A percentile compares a stretch with the other conserved stretches of the same genome.
Evolutionary conservation across 345 rosid species (phyloP).

Genomic region (Salix brachista): DNA sequence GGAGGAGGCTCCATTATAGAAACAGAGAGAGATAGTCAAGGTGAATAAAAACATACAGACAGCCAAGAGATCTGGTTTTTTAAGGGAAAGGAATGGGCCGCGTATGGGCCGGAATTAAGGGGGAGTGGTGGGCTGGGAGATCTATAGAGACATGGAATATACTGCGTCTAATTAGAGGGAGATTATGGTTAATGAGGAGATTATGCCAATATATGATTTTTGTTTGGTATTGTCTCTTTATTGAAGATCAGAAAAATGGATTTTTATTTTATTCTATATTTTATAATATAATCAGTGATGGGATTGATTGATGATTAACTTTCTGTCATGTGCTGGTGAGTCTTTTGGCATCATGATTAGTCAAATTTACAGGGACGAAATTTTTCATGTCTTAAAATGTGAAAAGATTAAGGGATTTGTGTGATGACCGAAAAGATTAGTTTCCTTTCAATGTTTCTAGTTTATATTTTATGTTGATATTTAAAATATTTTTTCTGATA

Average conservation of each 20-base stretch:
- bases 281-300: not conserved
- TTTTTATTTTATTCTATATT: no score
- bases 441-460: not conserved
- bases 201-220: not conserved
- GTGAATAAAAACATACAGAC: not conserved
- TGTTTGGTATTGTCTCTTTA: not conserved
- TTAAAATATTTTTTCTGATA: not conserved
- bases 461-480: not conserved
- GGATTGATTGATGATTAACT: not conserved
- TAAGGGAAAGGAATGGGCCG: slow-evolving; percentile 12
- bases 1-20: slow-evolving; percentile 16
- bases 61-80: slow-evolving; percentile 1
- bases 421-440: not conserved
- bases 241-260: no score
- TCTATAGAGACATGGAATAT: not conserved
- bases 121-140: not conserved
- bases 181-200: not conserved
- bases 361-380: not conserved
- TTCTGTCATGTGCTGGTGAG: not conserved
- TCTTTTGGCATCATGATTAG: not conserved
- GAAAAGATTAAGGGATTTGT: not conserved
- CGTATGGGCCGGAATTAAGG: not conserved
- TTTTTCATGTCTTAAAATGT: no score
- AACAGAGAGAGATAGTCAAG: not conserved
- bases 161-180: not conserved